These are phyloP conservation scores for Colletotrichum zoysiae DNA, from an alignment of 2,329 filamentous ascomycete genomes.

Conservation along the genomic window DNA sequence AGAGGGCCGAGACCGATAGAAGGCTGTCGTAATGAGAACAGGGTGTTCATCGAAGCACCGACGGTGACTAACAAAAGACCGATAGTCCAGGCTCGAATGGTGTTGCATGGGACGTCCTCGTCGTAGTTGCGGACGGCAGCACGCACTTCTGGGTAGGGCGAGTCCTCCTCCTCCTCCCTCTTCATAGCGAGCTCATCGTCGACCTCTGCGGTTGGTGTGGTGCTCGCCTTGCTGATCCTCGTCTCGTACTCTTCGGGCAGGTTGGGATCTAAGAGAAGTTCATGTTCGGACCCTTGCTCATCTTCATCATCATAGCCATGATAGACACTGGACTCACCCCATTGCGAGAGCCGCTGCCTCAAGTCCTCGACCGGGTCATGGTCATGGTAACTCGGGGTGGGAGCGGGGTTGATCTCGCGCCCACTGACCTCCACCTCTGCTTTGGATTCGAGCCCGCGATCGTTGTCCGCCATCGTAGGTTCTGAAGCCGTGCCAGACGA, in stretches of 20 bases:
- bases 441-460: conserved; percentile 46
- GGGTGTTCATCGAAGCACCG: conserved; percentile 72
- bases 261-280: conserved; percentile 68
- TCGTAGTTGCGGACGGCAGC: conserved; percentile 75
- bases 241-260: conserved; percentile 59
- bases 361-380: conserved; percentile 48
- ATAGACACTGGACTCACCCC: conserved; percentile 55
- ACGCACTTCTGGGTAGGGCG: conserved; percentile 75
- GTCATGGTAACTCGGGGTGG: conserved; percentile 40
- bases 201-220: conserved; percentile 44
- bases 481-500: conserved; percentile 50
- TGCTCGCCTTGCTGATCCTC: conserved; percentile 44
- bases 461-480: conserved; percentile 46
- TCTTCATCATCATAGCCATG: conserved; percentile 56
- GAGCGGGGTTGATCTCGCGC: conserved; percentile 46
- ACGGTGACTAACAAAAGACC: conserved; percentile 68
- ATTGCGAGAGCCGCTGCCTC: conserved; percentile 55
- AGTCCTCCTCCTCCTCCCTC: conserved; percentile 65
- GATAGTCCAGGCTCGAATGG: conserved; percentile 74
- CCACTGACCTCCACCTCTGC: conserved; percentile 48
- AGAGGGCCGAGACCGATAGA: conserved; percentile 72
- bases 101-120: conserved; percentile 75
- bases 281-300: conserved; percentile 64
- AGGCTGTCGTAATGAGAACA: conserved; percentile 73
- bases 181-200: conserved; percentile 51